phyloP scores from a whole-genome alignment of 2,329 filamentous ascomycete genomes.

The Atkinsonella hypoxylon region DNA sequence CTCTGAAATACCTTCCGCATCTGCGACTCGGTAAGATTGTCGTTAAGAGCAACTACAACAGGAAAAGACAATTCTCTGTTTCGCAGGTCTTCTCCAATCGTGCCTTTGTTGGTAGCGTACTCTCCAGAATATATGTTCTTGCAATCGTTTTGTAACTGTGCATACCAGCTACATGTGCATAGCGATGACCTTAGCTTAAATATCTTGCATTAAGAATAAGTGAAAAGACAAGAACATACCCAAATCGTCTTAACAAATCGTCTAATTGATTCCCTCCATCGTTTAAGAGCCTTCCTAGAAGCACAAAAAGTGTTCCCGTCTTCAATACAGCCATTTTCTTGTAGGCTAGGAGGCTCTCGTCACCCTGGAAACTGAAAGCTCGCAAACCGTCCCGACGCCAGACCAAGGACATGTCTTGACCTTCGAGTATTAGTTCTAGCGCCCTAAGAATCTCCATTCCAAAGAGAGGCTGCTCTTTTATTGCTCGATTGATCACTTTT shows the following conservation, averaged over 20 bases:
- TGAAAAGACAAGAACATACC: conserved; percentile 2
- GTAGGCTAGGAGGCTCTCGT: conserved; percentile 5
- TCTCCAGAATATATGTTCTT: conserved; percentile 10
- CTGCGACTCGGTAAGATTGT: not conserved
- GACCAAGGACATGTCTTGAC: conserved; percentile 9
- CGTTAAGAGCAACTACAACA: conserved; percentile 9
- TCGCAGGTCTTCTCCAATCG: conserved; percentile 9
- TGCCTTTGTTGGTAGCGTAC: conserved; percentile 8
- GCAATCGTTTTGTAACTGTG: conserved; percentile 10
- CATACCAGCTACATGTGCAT: conserved; percentile 6
- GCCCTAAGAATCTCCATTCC: conserved; percentile 7
- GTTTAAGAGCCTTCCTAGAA: conserved; percentile 7
- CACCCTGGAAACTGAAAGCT: conserved; percentile 3
- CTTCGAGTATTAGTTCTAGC: conserved; percentile 8
- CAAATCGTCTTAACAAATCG: conserved; percentile 8
- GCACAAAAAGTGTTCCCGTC: conserved; percentile 9
- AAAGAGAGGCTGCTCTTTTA: conserved; percentile 7
- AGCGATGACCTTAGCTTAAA: not conserved
- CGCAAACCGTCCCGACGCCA: conserved; percentile 9
- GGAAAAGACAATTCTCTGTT: conserved; percentile 10
- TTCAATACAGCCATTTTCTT: conserved; percentile 9
- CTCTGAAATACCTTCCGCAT: conserved; percentile 6
- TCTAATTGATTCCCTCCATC: conserved; percentile 7
- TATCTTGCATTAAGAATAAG: not conserved
- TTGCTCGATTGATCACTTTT: conserved; percentile 7